A percentile compares a stretch with the other conserved stretches of the same genome.
phyloP scores from a whole-genome alignment of 345 rosid genomes.

The Psidium friedrichsthalianum region DNA sequence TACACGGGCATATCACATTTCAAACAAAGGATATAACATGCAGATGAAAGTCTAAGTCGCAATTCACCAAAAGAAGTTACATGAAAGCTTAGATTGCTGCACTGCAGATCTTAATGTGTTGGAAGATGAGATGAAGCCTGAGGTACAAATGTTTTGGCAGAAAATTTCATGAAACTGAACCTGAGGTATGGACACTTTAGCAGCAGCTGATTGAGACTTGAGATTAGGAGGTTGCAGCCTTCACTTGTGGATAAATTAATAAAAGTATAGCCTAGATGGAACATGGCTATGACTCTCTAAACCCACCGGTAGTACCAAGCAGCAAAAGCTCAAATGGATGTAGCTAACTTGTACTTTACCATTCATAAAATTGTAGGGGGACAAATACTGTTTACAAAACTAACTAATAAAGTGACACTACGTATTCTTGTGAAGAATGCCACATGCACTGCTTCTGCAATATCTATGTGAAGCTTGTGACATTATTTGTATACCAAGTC shows the following conservation, averaged over 20 bases:
- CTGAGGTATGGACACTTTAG: background rate
- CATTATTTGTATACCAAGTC: background rate
- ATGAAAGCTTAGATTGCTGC: background rate
- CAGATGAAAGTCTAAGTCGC: background rate
- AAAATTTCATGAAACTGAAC: background rate
- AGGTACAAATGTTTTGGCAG: background rate
- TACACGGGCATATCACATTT: background rate
- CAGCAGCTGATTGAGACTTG: background rate
- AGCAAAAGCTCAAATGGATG: background rate
- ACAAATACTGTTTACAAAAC: background rate
- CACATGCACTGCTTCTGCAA: background rate
- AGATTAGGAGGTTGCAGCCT: background rate
- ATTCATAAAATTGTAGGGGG: background rate
- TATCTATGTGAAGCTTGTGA: background rate
- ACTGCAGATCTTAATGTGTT: background rate
- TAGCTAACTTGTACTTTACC: background rate
- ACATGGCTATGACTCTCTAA: background rate
- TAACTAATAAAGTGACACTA: background rate
- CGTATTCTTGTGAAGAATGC: background rate
- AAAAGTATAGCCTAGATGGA: background rate
- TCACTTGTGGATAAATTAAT: background rate
- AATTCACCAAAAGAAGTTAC: background rate
- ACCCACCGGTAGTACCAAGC: background rate
- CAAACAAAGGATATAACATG: background rate
- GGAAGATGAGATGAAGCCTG: background rate